Conservation (phyloP, 116 monocot species). For the Cymodocea nodosa region DNA sequence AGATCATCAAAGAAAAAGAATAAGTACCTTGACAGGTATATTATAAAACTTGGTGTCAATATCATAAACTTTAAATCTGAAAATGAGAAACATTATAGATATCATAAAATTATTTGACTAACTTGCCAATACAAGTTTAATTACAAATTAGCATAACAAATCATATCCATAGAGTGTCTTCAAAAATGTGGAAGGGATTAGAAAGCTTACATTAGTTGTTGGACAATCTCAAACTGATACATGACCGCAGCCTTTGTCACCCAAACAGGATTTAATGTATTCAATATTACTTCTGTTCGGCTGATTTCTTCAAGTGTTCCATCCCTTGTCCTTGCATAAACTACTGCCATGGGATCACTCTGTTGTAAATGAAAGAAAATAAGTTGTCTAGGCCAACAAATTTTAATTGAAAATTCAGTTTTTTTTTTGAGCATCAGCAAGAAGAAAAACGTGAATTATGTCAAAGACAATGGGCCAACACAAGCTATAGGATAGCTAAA, state of each 20-base stretch:
- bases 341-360: slow-evolving; percentile 69
- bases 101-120: background rate
- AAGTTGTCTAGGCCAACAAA: background rate
- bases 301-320: slow-evolving; percentile 50
- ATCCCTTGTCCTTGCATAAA: slow-evolving; percentile 34
- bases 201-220: slow-evolving; percentile 43
- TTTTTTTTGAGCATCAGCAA: background rate
- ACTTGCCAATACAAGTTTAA: background rate
- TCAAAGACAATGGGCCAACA: no score
- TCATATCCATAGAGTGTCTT: background rate
- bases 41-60: slow-evolving; percentile 54
- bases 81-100: slow-evolving; percentile 8
- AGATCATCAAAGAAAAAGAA: background rate
- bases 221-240: slow-evolving; percentile 73
- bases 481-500: no score
- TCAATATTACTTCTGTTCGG: slow-evolving; percentile 66
- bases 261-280: slow-evolving; percentile 54
- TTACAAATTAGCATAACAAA: background rate
- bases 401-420: background rate
- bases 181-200: background rate
- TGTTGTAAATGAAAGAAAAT: slow-evolving; percentile 7
- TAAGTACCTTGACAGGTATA: slow-evolving; percentile 43
- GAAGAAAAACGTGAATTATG: no score
- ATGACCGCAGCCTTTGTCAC: slow-evolving; percentile 44
- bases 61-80: slow-evolving; percentile 55